phyloP scores from a whole-genome alignment of 768 basidiomycete species.

The Hypholoma sublateritium region DNA sequence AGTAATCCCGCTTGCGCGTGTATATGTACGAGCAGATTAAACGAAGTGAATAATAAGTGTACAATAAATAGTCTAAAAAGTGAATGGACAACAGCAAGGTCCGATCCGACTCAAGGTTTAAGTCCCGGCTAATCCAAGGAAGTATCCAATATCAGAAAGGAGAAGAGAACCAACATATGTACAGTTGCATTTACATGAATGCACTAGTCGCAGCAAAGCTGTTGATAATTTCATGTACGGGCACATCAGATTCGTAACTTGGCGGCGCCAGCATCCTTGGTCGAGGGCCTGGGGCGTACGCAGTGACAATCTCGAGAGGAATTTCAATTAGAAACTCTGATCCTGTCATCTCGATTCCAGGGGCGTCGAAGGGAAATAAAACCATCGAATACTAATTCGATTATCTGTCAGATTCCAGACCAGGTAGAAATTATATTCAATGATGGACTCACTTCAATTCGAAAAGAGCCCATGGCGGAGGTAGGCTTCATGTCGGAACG shows the following conservation, averaged over 20 bases:
- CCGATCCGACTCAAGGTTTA: no score
- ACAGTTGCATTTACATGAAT: no score
- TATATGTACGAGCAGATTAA: not conserved
- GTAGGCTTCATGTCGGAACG: slow-evolving; percentile 34
- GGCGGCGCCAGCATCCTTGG: slow-evolving; percentile 30
- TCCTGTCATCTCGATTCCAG: slow-evolving; percentile 25
- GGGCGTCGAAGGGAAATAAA: slow-evolving; percentile 35
- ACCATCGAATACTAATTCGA: slow-evolving; percentile 33
- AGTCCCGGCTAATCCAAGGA: no score
- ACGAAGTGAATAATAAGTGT: no score
- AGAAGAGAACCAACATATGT: no score
- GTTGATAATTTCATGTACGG: not conserved
- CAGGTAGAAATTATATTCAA: not conserved
- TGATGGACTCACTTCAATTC: slow-evolving; percentile 31
- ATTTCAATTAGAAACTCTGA: slow-evolving; percentile 23
- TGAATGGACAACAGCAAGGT: no score
- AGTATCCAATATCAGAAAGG: no score
- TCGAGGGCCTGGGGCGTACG: slow-evolving; percentile 26
- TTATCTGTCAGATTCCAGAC: slow-evolving; percentile 12
- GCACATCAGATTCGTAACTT: slow-evolving; percentile 18
- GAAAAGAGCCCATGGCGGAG: slow-evolving; percentile 36
- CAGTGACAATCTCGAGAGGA: slow-evolving; percentile 34
- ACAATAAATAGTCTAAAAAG: no score
- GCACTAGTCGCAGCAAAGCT: not conserved
- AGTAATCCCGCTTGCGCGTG: not conserved